Conservation (phyloP, 306 rosid species). For the Heteromeles arbutifolia region DNA sequence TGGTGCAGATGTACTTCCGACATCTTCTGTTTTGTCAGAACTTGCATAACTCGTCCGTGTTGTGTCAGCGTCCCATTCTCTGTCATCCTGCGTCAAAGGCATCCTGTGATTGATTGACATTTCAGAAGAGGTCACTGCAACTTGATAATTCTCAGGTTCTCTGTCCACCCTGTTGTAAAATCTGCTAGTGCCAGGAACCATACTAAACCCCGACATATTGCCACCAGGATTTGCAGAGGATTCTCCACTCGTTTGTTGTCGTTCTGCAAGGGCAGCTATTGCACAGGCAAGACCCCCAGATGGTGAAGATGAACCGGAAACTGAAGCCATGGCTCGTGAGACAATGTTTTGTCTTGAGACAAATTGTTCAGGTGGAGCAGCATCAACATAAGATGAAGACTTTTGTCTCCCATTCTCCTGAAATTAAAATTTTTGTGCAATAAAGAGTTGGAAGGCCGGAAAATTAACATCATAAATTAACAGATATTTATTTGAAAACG, state of each 20-base stretch:
- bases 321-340: conserved; percentile 35
- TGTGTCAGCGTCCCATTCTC: conserved; percentile 60
- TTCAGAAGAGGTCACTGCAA: conserved; percentile 38
- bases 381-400: conserved; percentile 35
- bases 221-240: conserved; percentile 35
- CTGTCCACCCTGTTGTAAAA: conserved; percentile 47
- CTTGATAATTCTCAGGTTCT: conserved; percentile 47
- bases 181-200: conserved; percentile 49
- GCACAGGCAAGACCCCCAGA: conserved; percentile 97
- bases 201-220: conserved; percentile 41
- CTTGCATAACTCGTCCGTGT: conserved; percentile 52
- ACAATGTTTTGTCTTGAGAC: conserved; percentile 32
- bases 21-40: conserved; percentile 50
- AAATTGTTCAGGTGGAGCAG: conserved; percentile 44
- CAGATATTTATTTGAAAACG: neutral
- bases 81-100: conserved; percentile 31
- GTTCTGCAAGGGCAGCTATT: conserved; percentile 97
- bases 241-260: conserved; percentile 71
- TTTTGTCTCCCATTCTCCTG: conserved; percentile 80
- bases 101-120: conserved; percentile 27
- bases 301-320: conserved; percentile 67
- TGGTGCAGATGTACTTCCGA: conserved; percentile 26
- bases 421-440: neutral
- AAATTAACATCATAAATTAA: neutral
- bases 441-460: neutral